These are phyloP conservation scores for Chondrus crispus DNA, from an alignment of 23 red algal species.

Conservation along the genomic window DNA sequence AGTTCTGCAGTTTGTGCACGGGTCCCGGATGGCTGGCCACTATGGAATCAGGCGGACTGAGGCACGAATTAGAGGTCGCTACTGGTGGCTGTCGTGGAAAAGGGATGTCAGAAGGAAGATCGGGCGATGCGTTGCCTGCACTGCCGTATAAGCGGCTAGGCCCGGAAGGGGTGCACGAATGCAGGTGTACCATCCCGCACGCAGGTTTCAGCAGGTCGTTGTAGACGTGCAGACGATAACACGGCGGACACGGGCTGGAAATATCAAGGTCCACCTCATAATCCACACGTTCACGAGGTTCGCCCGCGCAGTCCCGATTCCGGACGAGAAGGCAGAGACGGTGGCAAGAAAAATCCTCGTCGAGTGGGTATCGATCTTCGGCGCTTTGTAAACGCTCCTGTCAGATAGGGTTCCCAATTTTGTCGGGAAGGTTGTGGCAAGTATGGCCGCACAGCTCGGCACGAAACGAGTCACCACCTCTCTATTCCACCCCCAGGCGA, in stretches of 20 bases:
- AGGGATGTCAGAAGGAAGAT: not conserved
- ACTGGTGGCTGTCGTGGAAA: not conserved
- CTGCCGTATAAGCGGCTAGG: not conserved
- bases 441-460: no score
- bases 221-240: not conserved
- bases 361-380: not conserved
- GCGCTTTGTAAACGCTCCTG: not conserved
- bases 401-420: not conserved
- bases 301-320: not conserved
- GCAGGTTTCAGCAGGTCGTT: not conserved
- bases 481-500: no score
- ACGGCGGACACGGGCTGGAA: not conserved
- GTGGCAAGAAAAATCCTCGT: not conserved
- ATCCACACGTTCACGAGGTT: not conserved
- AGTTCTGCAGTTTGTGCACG: not conserved
- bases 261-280: not conserved
- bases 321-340: not conserved
- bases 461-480: no score
- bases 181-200: not conserved
- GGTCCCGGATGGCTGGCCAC: not conserved
- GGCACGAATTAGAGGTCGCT: not conserved
- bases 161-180: not conserved
- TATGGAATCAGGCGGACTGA: not conserved
- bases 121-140: not conserved
- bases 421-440: no score